phyloP scores from a whole-genome alignment of 306 rosid species.

The Canavalia ensiformis region DNA sequence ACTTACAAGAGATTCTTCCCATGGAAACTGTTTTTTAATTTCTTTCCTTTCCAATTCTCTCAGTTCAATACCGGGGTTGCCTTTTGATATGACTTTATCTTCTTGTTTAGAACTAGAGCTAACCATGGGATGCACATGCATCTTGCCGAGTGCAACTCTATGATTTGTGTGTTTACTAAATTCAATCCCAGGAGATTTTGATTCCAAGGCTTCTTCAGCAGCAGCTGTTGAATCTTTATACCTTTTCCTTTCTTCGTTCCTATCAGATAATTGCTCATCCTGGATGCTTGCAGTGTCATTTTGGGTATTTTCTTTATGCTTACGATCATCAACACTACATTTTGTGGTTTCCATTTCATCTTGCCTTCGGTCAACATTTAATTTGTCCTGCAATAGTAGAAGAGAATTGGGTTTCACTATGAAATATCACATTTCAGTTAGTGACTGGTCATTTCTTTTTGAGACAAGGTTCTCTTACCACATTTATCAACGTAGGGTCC shows the following conservation, averaged over 20 bases:
- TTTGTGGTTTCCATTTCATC: constrained; percentile 36
- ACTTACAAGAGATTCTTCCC: constrained; percentile 44
- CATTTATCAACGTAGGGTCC: constrained; percentile 39
- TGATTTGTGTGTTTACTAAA: constrained; percentile 37
- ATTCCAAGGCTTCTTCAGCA: constrained; percentile 56
- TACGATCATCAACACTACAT: constrained; percentile 31
- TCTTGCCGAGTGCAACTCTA: constrained; percentile 19
- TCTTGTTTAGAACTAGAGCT: constrained; percentile 45
- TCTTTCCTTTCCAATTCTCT: constrained; percentile 31
- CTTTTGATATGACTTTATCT: constrained; percentile 30
- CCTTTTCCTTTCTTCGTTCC: constrained; percentile 48
- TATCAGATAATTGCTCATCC: constrained; percentile 41
- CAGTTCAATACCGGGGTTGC: constrained; percentile 3
- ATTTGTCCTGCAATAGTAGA: constrained; percentile 49
- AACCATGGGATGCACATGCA: constrained; percentile 20
- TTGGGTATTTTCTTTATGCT: constrained; percentile 34
- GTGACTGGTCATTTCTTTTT: constrained; percentile 5
- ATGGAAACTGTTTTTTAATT: constrained; percentile 39
- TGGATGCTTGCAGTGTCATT: constrained; percentile 24
- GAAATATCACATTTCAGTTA: not conserved
- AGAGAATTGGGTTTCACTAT: constrained; percentile 27
- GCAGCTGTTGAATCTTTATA: constrained; percentile 49
- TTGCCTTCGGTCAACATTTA: constrained; percentile 44
- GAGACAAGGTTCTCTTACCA: constrained; percentile 46
- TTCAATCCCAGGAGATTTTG: constrained; percentile 47